phyloP scores from a whole-genome alignment of 2,329 filamentous ascomycete species.

The Knufia petricola region DNA sequence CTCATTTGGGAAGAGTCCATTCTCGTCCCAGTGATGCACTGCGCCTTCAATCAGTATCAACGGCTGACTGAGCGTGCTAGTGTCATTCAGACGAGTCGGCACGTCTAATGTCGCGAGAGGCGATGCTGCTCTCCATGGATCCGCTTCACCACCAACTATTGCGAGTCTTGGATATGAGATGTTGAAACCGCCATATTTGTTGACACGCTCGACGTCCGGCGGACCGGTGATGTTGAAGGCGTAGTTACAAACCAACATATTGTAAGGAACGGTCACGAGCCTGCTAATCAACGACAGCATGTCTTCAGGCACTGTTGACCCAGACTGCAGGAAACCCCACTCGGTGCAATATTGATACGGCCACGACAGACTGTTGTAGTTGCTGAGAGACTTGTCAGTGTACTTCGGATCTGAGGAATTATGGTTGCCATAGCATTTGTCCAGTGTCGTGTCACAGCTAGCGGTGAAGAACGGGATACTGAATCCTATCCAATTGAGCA shows the following conservation, averaged over 20 bases:
- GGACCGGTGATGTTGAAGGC: conserved; percentile 60
- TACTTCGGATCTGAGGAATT: conserved; percentile 38
- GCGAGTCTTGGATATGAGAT: conserved; percentile 68
- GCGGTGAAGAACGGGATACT: conserved; percentile 37
- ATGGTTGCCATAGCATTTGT: conserved; percentile 43
- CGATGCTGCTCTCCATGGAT: conserved; percentile 70
- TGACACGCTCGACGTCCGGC: conserved; percentile 57
- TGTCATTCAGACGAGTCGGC: conserved; percentile 34
- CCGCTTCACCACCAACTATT: conserved; percentile 64
- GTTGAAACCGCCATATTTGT: conserved; percentile 64
- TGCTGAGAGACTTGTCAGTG: conserved; percentile 34
- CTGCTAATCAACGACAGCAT: conserved; percentile 64
- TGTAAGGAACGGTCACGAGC: conserved; percentile 54
- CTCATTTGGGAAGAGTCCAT: conserved; percentile 44
- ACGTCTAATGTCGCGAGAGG: conserved; percentile 55
- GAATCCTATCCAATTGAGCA: conserved; percentile 51
- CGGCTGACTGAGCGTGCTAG: conserved; percentile 55
- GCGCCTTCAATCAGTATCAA: conserved; percentile 64
- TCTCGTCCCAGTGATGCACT: conserved; percentile 72
- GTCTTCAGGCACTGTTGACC: conserved; percentile 55
- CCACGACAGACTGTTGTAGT: conserved; percentile 42
- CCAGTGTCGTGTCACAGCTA: conserved; percentile 35
- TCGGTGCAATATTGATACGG: conserved; percentile 48
- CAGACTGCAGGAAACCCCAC: conserved; percentile 73
- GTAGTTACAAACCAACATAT: conserved; percentile 51